Percentiles rank a stretch among this genome's conserved stretches.
Evolutionary conservation across 148 eudicot species (phyloP).

Genomic region (Nepenthes gracilis): DNA sequence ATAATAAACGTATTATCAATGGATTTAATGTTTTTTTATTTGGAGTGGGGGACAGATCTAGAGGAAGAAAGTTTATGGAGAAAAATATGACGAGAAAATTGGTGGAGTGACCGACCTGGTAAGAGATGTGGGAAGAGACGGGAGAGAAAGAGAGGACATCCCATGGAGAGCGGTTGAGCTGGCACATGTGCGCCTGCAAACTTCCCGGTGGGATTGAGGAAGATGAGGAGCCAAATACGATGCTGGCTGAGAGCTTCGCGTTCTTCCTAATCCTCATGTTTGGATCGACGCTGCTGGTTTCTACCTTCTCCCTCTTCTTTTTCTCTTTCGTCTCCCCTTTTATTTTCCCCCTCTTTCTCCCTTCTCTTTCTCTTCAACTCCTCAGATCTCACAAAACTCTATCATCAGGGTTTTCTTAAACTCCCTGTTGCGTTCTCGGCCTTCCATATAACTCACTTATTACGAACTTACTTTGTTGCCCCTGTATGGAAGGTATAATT

Average conservation of each 20-base stretch:
- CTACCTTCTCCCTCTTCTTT: too few relatives aligned
- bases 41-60: neutral
- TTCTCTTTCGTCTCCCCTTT: too few relatives aligned
- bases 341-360: too few relatives aligned
- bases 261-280: constrained; percentile 13
- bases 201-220: constrained; percentile 6
- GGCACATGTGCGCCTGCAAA: constrained; percentile 12
- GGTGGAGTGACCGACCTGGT: constrained; percentile 4
- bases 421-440: too few relatives aligned
- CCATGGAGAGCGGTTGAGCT: constrained; percentile 14
- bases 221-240: constrained; percentile 2
- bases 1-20: too few relatives aligned
- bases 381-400: too few relatives aligned
- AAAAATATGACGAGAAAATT: too few relatives aligned
- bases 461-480: too few relatives aligned
- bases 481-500: too few relatives aligned
- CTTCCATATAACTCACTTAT: too few relatives aligned
- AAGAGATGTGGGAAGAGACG: neutral
- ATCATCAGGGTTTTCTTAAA: too few relatives aligned
- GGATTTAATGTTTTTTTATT: neutral
- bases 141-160: constrained; percentile 2
- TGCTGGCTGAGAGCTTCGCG: constrained; percentile 9
- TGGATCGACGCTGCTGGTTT: neutral
- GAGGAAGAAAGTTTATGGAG: neutral
- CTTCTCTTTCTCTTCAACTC: too few relatives aligned